Conservation (phyloP, 2,329 filamentous ascomycete species). For the Alternaria angustiovoidea region DNA sequence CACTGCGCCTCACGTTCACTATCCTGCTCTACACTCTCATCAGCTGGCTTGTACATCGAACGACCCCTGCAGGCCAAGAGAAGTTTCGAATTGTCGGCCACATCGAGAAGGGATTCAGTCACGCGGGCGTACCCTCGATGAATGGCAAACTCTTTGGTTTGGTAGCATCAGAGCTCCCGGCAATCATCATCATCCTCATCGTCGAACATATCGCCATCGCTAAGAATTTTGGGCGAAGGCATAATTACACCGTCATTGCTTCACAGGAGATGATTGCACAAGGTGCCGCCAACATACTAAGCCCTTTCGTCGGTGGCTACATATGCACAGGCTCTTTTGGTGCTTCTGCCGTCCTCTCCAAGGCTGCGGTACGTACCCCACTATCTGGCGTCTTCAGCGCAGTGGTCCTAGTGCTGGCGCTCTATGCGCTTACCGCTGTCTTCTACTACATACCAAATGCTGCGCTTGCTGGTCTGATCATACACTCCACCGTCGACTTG, state of each 20-base stretch:
- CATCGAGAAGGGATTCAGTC: slow-evolving; percentile 84
- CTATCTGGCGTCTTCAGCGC: slow-evolving; percentile 88
- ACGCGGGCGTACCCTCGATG: slow-evolving; percentile 75
- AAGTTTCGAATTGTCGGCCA: slow-evolving; percentile 75
- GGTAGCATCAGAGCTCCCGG: slow-evolving; percentile 76
- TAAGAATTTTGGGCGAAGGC: slow-evolving; percentile 90
- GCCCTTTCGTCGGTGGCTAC: slow-evolving; percentile 87
- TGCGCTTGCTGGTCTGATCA: slow-evolving; percentile 83
- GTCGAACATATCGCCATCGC: slow-evolving; percentile 96
- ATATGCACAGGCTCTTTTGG: slow-evolving; percentile 93
- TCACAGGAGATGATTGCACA: slow-evolving; percentile 95
- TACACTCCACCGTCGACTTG: slow-evolving; percentile 89
- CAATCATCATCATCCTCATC: slow-evolving; percentile 84
- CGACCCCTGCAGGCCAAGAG: slow-evolving; percentile 50
- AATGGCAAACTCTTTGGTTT: slow-evolving; percentile 69
- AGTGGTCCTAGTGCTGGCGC: slow-evolving; percentile 80
- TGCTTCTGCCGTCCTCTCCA: slow-evolving; percentile 91
- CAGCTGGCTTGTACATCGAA: slow-evolving; percentile 75
- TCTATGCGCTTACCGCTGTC: slow-evolving; percentile 83
- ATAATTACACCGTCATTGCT: slow-evolving; percentile 91
- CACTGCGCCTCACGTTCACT: slow-evolving; percentile 84
- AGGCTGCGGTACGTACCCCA: slow-evolving; percentile 88
- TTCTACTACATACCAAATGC: slow-evolving; percentile 92
- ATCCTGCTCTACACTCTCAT: slow-evolving; percentile 90
- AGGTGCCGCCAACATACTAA: slow-evolving; percentile 84